Conservation (phyloP, 768 basidiomycete genomes). For the Amanita polypyramis region DNA sequence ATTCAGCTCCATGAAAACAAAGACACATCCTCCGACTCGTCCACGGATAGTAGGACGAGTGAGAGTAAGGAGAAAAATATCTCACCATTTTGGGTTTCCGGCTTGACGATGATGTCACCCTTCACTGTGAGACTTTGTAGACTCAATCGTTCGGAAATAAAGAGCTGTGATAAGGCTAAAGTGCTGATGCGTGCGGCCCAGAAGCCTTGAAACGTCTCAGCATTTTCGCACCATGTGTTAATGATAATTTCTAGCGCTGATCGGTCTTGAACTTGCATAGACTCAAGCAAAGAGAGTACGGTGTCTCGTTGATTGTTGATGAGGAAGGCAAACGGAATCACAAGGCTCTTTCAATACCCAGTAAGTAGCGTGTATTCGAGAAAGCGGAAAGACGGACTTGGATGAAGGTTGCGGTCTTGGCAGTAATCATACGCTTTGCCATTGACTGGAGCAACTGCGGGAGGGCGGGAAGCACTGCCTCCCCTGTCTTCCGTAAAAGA, state of each 20-base stretch:
- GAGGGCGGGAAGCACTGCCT: slow-evolving; percentile 71
- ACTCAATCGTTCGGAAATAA: slow-evolving; percentile 52
- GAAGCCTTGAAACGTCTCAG: slow-evolving; percentile 88
- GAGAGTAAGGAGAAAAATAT: neutral
- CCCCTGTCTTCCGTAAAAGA: slow-evolving; percentile 74
- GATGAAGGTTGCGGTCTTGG: slow-evolving; percentile 84
- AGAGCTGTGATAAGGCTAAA: slow-evolving; percentile 70
- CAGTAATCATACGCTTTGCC: slow-evolving; percentile 67
- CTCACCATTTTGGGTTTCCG: slow-evolving; percentile 75
- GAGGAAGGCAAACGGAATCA: slow-evolving; percentile 90
- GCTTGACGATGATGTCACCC: slow-evolving; percentile 83
- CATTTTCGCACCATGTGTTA: slow-evolving; percentile 90
- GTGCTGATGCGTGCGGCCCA: slow-evolving; percentile 87
- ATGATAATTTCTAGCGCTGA: slow-evolving; percentile 81
- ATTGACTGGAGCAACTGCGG: slow-evolving; percentile 83
- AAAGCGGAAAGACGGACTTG: slow-evolving; percentile 42
- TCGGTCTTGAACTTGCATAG: slow-evolving; percentile 46
- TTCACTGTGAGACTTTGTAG: slow-evolving; percentile 69
- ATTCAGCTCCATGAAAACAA: slow-evolving; percentile 9
- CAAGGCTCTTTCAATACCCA: slow-evolving; percentile 48
- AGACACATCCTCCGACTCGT: neutral
- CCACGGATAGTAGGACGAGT: neutral
- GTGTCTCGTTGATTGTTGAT: slow-evolving; percentile 80
- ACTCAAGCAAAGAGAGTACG: slow-evolving; percentile 68
- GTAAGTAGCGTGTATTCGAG: neutral